Evolutionary conservation across 148 eudicot species (phyloP).

Genomic region (Arbutus unedo): DNA sequence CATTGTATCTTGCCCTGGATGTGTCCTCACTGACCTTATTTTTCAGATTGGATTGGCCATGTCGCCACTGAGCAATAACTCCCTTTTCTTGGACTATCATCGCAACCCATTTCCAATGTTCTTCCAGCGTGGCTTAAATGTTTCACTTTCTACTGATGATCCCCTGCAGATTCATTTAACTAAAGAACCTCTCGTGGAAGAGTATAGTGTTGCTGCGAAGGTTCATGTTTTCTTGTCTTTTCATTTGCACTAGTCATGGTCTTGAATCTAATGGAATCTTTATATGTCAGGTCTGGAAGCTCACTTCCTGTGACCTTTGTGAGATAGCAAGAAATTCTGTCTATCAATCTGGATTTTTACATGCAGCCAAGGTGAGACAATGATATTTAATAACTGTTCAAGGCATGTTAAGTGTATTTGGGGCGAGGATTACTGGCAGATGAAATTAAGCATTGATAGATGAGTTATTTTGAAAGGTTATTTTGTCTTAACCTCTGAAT

Average conservation of each 20-base stretch:
- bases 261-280: not conserved
- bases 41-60: conserved; percentile 70
- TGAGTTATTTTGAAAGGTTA: not conserved
- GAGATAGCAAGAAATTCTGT: conserved; percentile 87
- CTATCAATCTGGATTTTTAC: conserved; percentile 78
- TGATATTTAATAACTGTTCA: not conserved
- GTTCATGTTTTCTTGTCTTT: conserved; percentile 22
- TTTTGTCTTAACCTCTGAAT: not conserved
- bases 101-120: conserved; percentile 78
- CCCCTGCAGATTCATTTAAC: conserved; percentile 86
- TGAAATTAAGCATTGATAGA: not conserved
- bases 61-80: conserved; percentile 87
- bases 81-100: conserved; percentile 77
- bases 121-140: conserved; percentile 79
- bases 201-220: conserved; percentile 81
- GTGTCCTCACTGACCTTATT: conserved; percentile 1
- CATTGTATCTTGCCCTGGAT: not conserved
- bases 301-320: conserved; percentile 76
- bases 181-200: conserved; percentile 77
- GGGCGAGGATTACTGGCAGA: not conserved
- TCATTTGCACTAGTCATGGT: conserved; percentile 7
- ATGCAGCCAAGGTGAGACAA: conserved; percentile 63
- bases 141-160: conserved; percentile 81
- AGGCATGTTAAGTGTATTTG: not conserved
- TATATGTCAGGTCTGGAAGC: conserved; percentile 70